Base-by-base conservation (phyloP, 1,139 yeast genomes). In the Taiozyma sp. region DNA sequence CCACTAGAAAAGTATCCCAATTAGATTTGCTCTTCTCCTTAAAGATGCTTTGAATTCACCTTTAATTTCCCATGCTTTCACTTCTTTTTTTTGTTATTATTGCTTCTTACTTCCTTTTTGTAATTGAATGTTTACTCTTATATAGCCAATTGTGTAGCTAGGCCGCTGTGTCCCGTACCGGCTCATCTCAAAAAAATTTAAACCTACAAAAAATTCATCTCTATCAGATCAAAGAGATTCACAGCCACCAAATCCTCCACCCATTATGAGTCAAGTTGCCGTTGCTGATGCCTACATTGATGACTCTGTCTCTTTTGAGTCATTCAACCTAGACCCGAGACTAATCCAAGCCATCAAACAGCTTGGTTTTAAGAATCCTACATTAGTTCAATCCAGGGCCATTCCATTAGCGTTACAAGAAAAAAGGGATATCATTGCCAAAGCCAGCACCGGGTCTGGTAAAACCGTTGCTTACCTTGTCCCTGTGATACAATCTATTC, bases 371-470 rank as follows among this genome's bases (percentile, higher is more conserved):
- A 80, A 78, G 53, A 83, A 84, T 63, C 98, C 98, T 12, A 95
- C 98, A 2, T 76, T 89, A 53, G 87, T 93, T 50, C 99, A 93
- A 71, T 81, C 95, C 8, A 85, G 84, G 67, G 90, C 96, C n/a
- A 89, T 93, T 54, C 97, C 96, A 34, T 72, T 93, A 51, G 97
- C 98, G 1, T 70, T 93, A 50, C 88, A 89, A 59, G 95, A 88
- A 59, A 86, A 84, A 63, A 81, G 91, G 69, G 96, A 90, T 65
- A 84, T 90, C 57, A 85, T 90, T 40, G 96, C 96, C 32, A 81
- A 87, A 62, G 96, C 97, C 19, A 81, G 87, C 41, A 90, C 97
- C 2, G 97, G 97, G 8, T 86, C 96, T 4, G 97, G 97, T 58
- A 90, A 90, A 67, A 90, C 97, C 0, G 87, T 87, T 24, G 96